A percentile compares a stretch with the other conserved stretches of the same genome.
These are phyloP conservation scores for Poa pratensis DNA, from an alignment of 176 grass and related monocot species.

Conservation along the genomic window DNA sequence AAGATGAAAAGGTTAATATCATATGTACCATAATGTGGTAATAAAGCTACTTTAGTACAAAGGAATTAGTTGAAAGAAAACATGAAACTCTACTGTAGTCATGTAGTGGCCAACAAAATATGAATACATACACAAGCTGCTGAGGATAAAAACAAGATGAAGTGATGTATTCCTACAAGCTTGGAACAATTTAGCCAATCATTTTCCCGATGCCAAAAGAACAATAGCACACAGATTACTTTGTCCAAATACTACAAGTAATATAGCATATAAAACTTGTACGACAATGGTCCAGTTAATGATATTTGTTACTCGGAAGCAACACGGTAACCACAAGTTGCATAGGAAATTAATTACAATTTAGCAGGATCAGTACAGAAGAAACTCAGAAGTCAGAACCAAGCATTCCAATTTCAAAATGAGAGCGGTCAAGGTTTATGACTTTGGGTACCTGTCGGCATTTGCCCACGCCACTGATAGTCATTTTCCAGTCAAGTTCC, in stretches of 20 bases:
- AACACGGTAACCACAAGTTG: slow-evolving; percentile 14
- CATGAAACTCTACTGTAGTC: slow-evolving; percentile 20
- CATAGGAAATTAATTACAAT: slow-evolving; percentile 22
- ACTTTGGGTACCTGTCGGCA: slow-evolving; percentile 75
- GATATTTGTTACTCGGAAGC: slow-evolving; percentile 9
- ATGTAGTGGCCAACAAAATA: slow-evolving; percentile 1
- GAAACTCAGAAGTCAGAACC: slow-evolving; percentile 24
- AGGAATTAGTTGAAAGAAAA: slow-evolving; percentile 34
- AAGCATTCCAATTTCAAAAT: slow-evolving; percentile 35
- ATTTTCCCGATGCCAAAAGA: slow-evolving; percentile 25
- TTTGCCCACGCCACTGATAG: slow-evolving; percentile 87
- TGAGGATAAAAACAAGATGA: slow-evolving; percentile 26
- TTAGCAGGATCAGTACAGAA: slow-evolving; percentile 24
- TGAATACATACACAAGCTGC: slow-evolving; percentile 23
- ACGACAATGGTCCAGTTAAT: background rate
- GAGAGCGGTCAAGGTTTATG: slow-evolving; percentile 26
- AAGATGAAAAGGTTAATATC: slow-evolving; percentile 32
- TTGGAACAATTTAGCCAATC: slow-evolving; percentile 1
- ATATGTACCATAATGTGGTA: background rate
- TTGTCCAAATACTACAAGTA: slow-evolving; percentile 24
- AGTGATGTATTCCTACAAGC: slow-evolving; percentile 8
- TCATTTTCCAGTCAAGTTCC: slow-evolving; percentile 99
- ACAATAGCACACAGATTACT: background rate
- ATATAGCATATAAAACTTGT: slow-evolving; percentile 14
- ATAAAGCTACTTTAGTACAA: slow-evolving; percentile 7